These are phyloP conservation scores for Manihot esculenta DNA, from an alignment of 441 rosid genomes.

Conservation along the genomic window DNA sequence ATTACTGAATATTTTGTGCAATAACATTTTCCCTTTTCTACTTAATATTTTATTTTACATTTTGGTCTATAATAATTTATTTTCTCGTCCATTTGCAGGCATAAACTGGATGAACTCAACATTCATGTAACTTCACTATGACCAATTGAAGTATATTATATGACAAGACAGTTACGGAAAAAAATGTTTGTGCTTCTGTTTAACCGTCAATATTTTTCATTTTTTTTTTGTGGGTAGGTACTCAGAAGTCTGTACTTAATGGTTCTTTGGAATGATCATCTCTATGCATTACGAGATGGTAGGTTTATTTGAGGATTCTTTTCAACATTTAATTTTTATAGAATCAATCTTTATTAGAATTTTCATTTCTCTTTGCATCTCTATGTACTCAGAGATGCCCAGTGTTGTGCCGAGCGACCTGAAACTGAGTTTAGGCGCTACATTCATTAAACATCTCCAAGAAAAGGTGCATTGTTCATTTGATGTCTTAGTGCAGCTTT, in stretches of 20 bases:
- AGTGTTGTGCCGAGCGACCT: too few relatives aligned
- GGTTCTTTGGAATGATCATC: not conserved
- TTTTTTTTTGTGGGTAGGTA: not conserved
- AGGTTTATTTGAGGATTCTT: conserved; percentile 2
- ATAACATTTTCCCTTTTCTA: not conserved
- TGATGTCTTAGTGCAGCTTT: too few relatives aligned
- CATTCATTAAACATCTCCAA: too few relatives aligned
- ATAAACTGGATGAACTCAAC: conserved; percentile 21
- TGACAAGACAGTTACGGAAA: not conserved
- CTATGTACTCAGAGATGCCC: too few relatives aligned
- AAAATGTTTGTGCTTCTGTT: not conserved
- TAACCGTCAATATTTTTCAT: conserved; percentile 1
- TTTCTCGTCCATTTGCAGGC: conserved; percentile 30
- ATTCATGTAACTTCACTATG: not conserved
- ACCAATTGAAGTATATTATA: conserved; percentile 10
- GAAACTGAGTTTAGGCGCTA: too few relatives aligned
- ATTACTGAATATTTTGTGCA: not conserved
- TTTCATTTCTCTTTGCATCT: too few relatives aligned
- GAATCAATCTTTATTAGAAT: too few relatives aligned
- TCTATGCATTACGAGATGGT: not conserved
- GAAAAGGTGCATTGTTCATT: too few relatives aligned
- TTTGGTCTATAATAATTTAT: not conserved
- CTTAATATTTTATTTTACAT: not conserved
- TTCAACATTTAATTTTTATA: too few relatives aligned
- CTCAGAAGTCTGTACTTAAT: not conserved